A percentile compares a stretch with the other conserved stretches of the same genome.
phyloP scores from a whole-genome alignment of 352 stramenopile genomes.

The Phytophthora cactorum region DNA sequence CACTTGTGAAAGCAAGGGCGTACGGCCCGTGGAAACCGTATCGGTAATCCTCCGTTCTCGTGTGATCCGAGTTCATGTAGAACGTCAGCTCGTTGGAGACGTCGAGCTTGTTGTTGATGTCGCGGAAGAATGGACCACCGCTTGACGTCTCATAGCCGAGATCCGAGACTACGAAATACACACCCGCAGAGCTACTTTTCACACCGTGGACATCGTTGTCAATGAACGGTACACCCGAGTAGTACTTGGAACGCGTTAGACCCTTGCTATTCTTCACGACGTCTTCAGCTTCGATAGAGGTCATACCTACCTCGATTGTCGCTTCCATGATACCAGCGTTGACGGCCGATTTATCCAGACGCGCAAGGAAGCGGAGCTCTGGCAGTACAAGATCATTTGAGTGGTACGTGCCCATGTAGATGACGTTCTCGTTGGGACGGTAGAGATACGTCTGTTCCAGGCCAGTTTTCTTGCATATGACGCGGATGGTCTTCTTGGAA shows the following conservation, averaged over 20 bases:
- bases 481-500: conserved; percentile 43
- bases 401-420: conserved; percentile 62
- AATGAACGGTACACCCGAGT: conserved; percentile 45
- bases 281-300: conserved; percentile 51
- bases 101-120: conserved; percentile 63
- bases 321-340: conserved; percentile 39
- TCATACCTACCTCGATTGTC: conserved; percentile 41
- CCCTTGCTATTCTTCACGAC: conserved; percentile 40
- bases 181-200: conserved; percentile 37
- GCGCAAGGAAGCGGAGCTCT: conserved; percentile 58
- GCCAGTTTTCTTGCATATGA: conserved; percentile 40
- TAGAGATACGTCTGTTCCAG: conserved; percentile 62
- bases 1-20: conserved; percentile 47
- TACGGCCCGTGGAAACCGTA: conserved; percentile 62
- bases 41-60: conserved; percentile 56
- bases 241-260: conserved; percentile 49
- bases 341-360: conserved; percentile 41
- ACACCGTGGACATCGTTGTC: conserved; percentile 50
- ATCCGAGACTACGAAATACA: conserved; percentile 60
- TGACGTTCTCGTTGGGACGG: conserved; percentile 48
- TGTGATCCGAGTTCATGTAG: conserved; percentile 70
- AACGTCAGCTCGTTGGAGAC: conserved; percentile 56
- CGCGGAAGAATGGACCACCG: conserved; percentile 54
- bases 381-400: conserved; percentile 34
- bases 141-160: conserved; percentile 54